Evolutionary conservation across 192 early-diverging fungal species (phyloP), one percentile per base, ranked within the genome.

Genomic region (Geosiphon pyriformis): DNA sequence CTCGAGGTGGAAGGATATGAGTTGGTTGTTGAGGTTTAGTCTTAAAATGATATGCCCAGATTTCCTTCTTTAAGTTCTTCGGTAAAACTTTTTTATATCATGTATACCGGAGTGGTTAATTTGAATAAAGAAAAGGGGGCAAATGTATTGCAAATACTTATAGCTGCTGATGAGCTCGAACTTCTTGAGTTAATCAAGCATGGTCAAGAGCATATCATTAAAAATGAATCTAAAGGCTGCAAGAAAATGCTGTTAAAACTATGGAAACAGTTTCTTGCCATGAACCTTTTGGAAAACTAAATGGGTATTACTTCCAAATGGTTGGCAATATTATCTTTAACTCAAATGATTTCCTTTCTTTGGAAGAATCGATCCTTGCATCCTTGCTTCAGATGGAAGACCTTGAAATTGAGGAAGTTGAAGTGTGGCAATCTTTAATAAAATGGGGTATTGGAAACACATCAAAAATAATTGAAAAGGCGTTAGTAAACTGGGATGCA

Each of bases 371-470:
- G 0, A 26, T 31, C 27, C 30, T 66, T n/a, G 8, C 46, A 26
- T 42, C 20, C 20, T 46, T 66, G 11, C 51, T 66, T 1, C 23
- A 66, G 29, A 11, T 22, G 20, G 34, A 66, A 55, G 27, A 66
- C 42, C 23, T 66, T 42, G 23, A 34, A 23, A 25, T 54, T 18
- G 15, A 55, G 15, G 64, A 66, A 56, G 46, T 66, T 55, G 29
- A 46, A 27, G 34, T 66, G 26, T 66, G 64, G 64, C n/a, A 66
- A 4, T 15, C 25, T 55, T 3, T 56, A 8, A 46, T 66, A n/a
- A 54, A 66, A 66, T 66, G 64, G 64, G 64, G 52, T 17, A n/a
- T n/a, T 26, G 3, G 54, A 23, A 46, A 23, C 18, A 2, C 4
- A 33, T 10, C 37, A 50, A 47, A 42, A 46, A 25, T 18, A 17